phyloP scores from a whole-genome alignment of 169 alveolate genomes.

The Plasmodium gonderi region DNA sequence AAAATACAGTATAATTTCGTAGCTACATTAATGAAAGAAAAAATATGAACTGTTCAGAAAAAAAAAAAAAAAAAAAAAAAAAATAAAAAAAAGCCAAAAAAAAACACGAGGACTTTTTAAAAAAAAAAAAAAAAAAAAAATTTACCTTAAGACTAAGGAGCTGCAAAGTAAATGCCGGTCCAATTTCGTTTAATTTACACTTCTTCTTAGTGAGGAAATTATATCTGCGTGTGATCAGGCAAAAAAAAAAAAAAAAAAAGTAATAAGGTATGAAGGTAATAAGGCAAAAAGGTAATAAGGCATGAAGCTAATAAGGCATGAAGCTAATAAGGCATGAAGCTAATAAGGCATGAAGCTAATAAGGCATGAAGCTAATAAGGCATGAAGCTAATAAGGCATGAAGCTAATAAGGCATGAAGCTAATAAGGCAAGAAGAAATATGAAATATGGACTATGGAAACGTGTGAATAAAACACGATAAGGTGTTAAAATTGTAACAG shows the following conservation, averaged over 20 bases:
- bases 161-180: constrained; percentile 98
- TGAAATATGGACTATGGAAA: no score
- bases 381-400: no score
- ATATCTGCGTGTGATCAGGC: constrained; percentile 71
- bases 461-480: no score
- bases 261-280: not conserved
- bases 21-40: not conserved
- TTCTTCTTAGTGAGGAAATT: constrained; percentile 85
- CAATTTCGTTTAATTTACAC: constrained; percentile 97
- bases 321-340: no score
- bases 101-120: not conserved
- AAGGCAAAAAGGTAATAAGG: constrained; percentile 77
- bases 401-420: no score
- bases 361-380: no score
- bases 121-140: constrained; percentile 75
- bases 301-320: no score
- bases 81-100: not conserved
- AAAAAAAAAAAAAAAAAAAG: not conserved
- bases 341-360: no score
- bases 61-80: not conserved
- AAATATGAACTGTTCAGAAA: not conserved
- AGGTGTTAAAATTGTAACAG: no score
- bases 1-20: no score
- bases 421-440: no score
- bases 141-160: constrained; percentile 94